These are phyloP conservation scores for Pseudopyricularia javanii DNA, from an alignment of 2,329 filamentous ascomycete species.

Conservation along the genomic window DNA sequence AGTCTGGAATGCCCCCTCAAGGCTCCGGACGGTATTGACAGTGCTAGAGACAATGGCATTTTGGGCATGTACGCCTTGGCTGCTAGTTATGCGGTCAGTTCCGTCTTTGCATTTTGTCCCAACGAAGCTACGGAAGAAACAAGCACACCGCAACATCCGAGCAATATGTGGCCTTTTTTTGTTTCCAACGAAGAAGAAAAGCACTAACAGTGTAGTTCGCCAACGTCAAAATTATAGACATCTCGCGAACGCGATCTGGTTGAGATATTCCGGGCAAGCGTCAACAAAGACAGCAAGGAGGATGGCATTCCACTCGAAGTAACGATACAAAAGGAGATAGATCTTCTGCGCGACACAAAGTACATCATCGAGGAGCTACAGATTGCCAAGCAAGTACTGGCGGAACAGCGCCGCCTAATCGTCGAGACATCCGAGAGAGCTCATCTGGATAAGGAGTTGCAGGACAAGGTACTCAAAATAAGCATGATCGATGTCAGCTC, in stretches of 20 bases:
- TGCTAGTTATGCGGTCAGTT: background rate
- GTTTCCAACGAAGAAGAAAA: background rate
- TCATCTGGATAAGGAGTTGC: background rate
- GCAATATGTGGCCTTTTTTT: too few species aligned
- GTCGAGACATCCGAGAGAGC: background rate
- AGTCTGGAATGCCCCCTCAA: background rate
- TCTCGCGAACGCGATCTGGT: background rate
- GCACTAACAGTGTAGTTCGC: background rate
- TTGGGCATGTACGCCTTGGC: background rate
- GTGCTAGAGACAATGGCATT: background rate
- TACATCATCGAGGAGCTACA: background rate
- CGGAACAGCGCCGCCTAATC: background rate
- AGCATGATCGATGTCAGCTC: background rate
- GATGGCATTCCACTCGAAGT: background rate
- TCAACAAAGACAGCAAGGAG: background rate
- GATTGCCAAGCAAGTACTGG: background rate
- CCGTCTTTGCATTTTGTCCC: background rate
- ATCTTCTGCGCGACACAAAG: background rate
- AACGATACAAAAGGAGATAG: background rate
- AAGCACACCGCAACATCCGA: too few species aligned
- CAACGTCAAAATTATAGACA: background rate
- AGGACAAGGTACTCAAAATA: background rate
- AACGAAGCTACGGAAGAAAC: too few species aligned
- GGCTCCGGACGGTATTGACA: too few species aligned
- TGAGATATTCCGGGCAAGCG: background rate